Evolutionary conservation across 2,329 filamentous ascomycete species (phyloP).

Genomic region (Exophiala aquamarina): DNA sequence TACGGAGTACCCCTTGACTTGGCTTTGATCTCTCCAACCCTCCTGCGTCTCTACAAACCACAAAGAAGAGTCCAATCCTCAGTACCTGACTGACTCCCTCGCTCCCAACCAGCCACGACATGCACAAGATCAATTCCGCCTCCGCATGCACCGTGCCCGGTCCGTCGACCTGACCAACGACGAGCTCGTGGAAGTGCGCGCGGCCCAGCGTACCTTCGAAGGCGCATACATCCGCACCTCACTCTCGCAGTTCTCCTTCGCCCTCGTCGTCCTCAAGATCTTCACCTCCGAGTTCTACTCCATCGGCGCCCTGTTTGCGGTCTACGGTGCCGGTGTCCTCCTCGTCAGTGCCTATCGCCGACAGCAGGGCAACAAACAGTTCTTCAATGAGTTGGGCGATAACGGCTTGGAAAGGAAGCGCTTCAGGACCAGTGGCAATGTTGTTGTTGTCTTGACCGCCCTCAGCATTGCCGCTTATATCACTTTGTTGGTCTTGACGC

Average conservation of each 20-base stretch:
- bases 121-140: conserved; percentile 71
- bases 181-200: conserved; percentile 91
- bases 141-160: conserved; percentile 79
- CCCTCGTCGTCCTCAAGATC: conserved; percentile 91
- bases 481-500: conserved; percentile 59
- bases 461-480: conserved; percentile 63
- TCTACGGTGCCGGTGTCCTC: conserved; percentile 83
- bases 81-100: too few species aligned
- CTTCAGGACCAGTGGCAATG: conserved; percentile 66
- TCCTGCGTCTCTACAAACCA: too few species aligned
- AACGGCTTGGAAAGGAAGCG: conserved; percentile 62
- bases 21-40: too few species aligned
- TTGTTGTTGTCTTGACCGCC: conserved; percentile 62
- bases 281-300: conserved; percentile 96
- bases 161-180: conserved; percentile 77
- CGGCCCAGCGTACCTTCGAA: conserved; percentile 94
- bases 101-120: conserved; percentile 43
- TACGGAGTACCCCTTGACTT: too few species aligned
- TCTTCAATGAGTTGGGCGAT: conserved; percentile 63
- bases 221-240: conserved; percentile 95
- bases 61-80: too few species aligned
- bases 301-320: conserved; percentile 92
- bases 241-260: conserved; percentile 91
- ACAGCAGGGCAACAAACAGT: conserved; percentile 89
- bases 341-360: conserved; percentile 81